These are phyloP conservation scores for Sporothrix protearum DNA, from an alignment of 2,329 filamentous ascomycete species.

Conservation along the genomic window DNA sequence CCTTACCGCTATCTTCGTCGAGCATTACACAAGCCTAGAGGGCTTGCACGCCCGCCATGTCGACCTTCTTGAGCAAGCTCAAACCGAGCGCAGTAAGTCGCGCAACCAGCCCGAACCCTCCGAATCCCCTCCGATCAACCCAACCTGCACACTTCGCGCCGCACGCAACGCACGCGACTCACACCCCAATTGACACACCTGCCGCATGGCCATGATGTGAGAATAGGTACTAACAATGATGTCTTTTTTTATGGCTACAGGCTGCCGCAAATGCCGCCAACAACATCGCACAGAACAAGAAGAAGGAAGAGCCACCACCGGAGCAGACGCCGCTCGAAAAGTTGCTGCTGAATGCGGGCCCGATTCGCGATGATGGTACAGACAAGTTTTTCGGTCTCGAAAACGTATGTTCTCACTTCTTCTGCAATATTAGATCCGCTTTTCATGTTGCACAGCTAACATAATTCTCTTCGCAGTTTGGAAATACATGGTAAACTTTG, in stretches of 20 bases:
- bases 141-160: constrained; percentile 10
- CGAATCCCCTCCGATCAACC: neutral
- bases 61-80: constrained; percentile 58
- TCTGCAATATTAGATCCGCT: neutral
- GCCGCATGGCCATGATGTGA: neutral
- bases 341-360: constrained; percentile 77
- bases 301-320: constrained; percentile 56
- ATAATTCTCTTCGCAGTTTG: constrained; percentile 60
- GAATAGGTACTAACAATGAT: neutral
- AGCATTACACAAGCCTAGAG: constrained; percentile 10
- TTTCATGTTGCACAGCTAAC: constrained; percentile 36
- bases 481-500: constrained; percentile 82
- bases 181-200: neutral
- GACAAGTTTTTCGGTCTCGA: constrained; percentile 99
- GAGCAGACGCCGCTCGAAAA: constrained; percentile 63
- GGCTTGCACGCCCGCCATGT: constrained; percentile 40
- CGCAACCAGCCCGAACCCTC: neutral
- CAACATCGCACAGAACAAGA: constrained; percentile 43
- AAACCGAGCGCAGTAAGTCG: constrained; percentile 54
- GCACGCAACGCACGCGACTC: neutral
- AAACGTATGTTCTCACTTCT: constrained; percentile 66
- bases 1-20: neutral
- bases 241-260: constrained; percentile 34
- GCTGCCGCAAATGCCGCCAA: constrained; percentile 43
- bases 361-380: constrained; percentile 79